A percentile compares a stretch with the other conserved stretches of the same genome.
phyloP scores from a whole-genome alignment of 1,284 basidiomycete species.

The Caloboletus inedulis region DNA sequence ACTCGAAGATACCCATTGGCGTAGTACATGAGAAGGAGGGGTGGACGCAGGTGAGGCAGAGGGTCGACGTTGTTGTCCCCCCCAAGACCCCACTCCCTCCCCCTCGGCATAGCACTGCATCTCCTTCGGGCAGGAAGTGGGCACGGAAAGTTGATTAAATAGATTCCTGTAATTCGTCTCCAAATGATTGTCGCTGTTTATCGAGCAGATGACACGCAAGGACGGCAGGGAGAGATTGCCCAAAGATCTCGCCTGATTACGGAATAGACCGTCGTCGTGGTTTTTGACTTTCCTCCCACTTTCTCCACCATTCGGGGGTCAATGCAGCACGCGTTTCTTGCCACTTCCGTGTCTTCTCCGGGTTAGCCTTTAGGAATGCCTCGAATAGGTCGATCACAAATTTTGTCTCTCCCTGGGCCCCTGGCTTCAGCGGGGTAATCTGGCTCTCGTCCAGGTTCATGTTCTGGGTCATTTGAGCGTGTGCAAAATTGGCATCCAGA shows the following conservation, averaged over 20 bases:
- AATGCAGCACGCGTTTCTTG: slow-evolving; percentile 23
- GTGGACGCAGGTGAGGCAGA: slow-evolving; percentile 28
- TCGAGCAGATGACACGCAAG: slow-evolving; percentile 4
- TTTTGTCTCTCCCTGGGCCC: slow-evolving; percentile 17
- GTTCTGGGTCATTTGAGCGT: slow-evolving; percentile 18
- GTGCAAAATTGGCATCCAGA: neutral
- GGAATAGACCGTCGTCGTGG: slow-evolving; percentile 5
- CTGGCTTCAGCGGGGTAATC: slow-evolving; percentile 12
- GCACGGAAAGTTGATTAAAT: slow-evolving; percentile 64
- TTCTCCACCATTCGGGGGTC: slow-evolving; percentile 30
- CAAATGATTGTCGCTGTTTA: slow-evolving; percentile 17
- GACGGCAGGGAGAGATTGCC: neutral
- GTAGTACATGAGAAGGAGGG: slow-evolving; percentile 29
- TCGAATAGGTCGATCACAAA: slow-evolving; percentile 23
- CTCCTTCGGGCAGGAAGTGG: slow-evolving; percentile 59
- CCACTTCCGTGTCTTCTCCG: slow-evolving; percentile 21
- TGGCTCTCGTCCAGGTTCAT: slow-evolving; percentile 18
- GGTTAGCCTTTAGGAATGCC: slow-evolving; percentile 27
- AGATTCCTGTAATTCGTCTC: slow-evolving; percentile 14
- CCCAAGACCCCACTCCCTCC: slow-evolving; percentile 40
- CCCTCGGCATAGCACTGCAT: slow-evolving; percentile 36
- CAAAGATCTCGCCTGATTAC: neutral
- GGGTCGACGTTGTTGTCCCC: slow-evolving; percentile 43
- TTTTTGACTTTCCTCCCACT: slow-evolving; percentile 29
- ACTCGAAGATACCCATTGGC: slow-evolving; percentile 22